Conservation (phyloP, 805 yeast genomes). For the Ogataea salicorniae region DNA sequence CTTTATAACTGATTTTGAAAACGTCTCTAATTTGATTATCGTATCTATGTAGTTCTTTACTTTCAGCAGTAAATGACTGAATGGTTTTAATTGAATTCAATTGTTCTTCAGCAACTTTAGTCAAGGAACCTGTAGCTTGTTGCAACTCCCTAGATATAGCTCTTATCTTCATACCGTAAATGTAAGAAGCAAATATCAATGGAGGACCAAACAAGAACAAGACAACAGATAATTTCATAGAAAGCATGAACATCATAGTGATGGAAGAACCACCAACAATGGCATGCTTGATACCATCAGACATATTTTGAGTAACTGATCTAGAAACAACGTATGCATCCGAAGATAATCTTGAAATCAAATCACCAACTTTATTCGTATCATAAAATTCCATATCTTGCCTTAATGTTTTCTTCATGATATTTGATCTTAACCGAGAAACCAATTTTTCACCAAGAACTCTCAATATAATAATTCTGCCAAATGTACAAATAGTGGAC, state of each 20-base stretch:
- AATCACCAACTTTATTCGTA: constrained; percentile 85
- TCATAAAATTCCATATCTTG: constrained; percentile 92
- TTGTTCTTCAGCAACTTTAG: constrained; percentile 90
- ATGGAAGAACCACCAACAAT: constrained; percentile 80
- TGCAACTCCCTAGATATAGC: constrained; percentile 72
- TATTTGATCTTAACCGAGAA: constrained; percentile 72
- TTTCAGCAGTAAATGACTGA: constrained; percentile 87
- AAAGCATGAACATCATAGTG: constrained; percentile 85
- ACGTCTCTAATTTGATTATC: constrained; percentile 65
- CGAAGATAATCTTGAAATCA: constrained; percentile 79
- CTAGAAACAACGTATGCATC: constrained; percentile 88
- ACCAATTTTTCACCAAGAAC: constrained; percentile 84
- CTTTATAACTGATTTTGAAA: constrained; percentile 68
- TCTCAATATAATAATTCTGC: constrained; percentile 69
- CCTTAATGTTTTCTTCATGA: constrained; percentile 69
- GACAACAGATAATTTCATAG: constrained; percentile 71
- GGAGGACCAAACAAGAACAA: constrained; percentile 84
- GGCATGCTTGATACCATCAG: constrained; percentile 83
- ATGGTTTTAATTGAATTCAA: constrained; percentile 81
- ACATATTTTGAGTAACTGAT: constrained; percentile 80
- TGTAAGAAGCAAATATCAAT: constrained; percentile 68
- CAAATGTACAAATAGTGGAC: constrained; percentile 78
- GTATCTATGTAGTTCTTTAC: constrained; percentile 68
- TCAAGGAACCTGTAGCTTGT: constrained; percentile 78
- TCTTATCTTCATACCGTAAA: constrained; percentile 79